These are phyloP conservation scores for Lycium barbarum DNA, from an alignment of 257 asterid genomes.

Conservation along the genomic window DNA sequence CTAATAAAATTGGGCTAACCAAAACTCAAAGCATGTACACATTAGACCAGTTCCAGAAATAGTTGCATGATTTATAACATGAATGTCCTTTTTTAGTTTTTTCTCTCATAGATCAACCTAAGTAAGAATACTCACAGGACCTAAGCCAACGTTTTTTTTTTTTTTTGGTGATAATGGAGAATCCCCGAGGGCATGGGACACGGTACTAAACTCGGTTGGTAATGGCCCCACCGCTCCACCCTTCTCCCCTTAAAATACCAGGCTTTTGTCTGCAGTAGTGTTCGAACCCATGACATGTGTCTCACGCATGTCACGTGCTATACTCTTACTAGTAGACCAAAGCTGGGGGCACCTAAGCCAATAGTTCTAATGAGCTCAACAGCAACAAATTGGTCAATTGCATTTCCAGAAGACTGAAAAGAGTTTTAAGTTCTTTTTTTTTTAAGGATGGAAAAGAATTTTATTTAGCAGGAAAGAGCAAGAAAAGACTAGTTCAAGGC, in stretches of 20 bases:
- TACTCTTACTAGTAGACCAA: background rate
- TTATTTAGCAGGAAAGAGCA: slow-evolving; percentile 6
- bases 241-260: background rate
- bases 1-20: background rate
- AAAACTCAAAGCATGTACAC: background rate
- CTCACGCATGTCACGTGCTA: background rate
- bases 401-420: background rate
- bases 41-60: background rate
- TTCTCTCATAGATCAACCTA: background rate
- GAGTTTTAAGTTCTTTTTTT: background rate
- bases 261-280: background rate
- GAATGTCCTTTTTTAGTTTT: background rate
- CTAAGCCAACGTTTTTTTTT: background rate
- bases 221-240: background rate
- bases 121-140: background rate
- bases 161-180: background rate
- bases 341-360: background rate
- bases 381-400: background rate
- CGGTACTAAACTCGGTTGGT: background rate
- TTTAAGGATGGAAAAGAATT: background rate
- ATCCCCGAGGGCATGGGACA: background rate
- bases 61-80: background rate
- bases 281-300: background rate
- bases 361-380: slow-evolving; percentile 2
- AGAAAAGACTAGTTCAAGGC: background rate